Conservation (phyloP, 1,284 basidiomycete species). For the Apiotrichum siamense region DNA sequence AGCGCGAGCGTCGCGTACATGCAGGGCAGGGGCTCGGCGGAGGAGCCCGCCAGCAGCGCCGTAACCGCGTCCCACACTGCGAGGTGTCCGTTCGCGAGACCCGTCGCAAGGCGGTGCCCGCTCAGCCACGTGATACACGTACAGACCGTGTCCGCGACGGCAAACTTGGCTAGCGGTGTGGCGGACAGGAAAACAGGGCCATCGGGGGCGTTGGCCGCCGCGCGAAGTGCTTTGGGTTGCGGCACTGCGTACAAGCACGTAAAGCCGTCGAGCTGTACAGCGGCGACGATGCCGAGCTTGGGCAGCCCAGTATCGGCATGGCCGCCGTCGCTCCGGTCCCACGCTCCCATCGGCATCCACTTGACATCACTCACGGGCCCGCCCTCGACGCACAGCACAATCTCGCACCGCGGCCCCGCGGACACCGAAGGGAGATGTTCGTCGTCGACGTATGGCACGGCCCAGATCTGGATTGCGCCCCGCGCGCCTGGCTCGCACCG, state of each 20-base stretch:
- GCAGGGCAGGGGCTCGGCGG: slow-evolving; percentile 20
- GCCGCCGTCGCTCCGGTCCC: slow-evolving; percentile 53
- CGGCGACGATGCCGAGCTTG: slow-evolving; percentile 74
- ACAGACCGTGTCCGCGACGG: slow-evolving; percentile 63
- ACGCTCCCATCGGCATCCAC: slow-evolving; percentile 81
- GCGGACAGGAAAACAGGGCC: slow-evolving; percentile 34
- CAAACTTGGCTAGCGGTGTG: slow-evolving; percentile 61
- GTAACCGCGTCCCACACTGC: slow-evolving; percentile 65
- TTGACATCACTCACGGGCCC: slow-evolving; percentile 69
- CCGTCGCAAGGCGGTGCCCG: slow-evolving; percentile 67
- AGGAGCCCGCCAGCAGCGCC: slow-evolving; percentile 29
- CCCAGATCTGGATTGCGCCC: slow-evolving; percentile 48
- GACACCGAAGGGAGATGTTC: background rate
- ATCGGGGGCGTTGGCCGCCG: background rate
- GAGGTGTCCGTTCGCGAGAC: slow-evolving; percentile 72
- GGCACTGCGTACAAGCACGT: slow-evolving; percentile 69
- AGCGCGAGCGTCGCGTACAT: slow-evolving; percentile 23
- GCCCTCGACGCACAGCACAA: slow-evolving; percentile 61
- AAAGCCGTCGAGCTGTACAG: slow-evolving; percentile 75
- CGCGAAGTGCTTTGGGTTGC: slow-evolving; percentile 52
- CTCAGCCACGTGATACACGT: slow-evolving; percentile 81
- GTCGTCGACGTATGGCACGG: slow-evolving; percentile 15
- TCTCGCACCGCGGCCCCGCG: slow-evolving; percentile 22
- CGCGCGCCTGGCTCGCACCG: slow-evolving; percentile 17
- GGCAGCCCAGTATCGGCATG: too few relatives aligned